Conservation (phyloP, 257 asterid species). For the Solanum chilense region DNA sequence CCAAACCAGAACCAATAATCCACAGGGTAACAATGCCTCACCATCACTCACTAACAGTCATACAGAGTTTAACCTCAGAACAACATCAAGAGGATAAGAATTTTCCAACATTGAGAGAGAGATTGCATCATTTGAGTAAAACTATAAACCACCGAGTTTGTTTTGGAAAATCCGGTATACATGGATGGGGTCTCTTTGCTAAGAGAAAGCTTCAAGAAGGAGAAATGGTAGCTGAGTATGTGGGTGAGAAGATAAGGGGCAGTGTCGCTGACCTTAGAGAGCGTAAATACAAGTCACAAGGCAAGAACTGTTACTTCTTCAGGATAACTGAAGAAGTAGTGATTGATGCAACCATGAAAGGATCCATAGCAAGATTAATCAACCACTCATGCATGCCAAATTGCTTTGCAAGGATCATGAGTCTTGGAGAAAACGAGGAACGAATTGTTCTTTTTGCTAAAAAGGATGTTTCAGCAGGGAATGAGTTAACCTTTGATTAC, state of each 20-base stretch:
- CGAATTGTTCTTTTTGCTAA: neutral
- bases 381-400: conserved; percentile 1
- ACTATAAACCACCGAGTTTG: neutral
- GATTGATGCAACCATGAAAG: conserved; percentile 2
- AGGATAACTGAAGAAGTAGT: neutral
- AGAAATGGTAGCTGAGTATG: neutral
- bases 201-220: neutral
- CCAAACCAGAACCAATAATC: neutral
- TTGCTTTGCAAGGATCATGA: conserved; percentile 3
- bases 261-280: neutral
- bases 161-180: neutral
- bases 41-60: neutral
- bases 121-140: neutral
- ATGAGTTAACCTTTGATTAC: conserved; percentile 1
- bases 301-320: conserved; percentile 1
- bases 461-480: neutral
- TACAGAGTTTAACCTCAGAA: neutral
- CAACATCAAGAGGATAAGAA: neutral
- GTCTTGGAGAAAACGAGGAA: neutral
- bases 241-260: conserved; percentile 1
- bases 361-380: neutral
- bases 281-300: neutral
- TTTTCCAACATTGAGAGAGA: neutral
- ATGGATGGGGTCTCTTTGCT: conserved; percentile 2
- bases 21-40: neutral